Percentiles rank a stretch among this genome's conserved stretches.
Conservation (phyloP, 352 stramenopile genomes). For the Pythium insidiosum region DNA sequence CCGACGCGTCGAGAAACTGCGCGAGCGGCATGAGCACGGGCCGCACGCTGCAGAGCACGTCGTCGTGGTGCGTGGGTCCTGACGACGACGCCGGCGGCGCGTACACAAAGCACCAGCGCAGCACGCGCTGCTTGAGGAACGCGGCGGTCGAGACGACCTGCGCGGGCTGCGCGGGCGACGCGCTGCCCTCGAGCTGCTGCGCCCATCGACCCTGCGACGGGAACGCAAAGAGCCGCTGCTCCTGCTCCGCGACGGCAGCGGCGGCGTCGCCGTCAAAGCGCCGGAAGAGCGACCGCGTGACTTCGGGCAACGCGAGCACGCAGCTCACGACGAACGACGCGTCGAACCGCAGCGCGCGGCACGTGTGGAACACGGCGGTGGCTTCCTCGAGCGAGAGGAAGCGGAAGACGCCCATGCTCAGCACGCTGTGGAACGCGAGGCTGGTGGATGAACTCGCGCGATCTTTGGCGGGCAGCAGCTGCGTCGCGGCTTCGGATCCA, state of each 20-base stretch:
- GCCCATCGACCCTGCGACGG: not conserved
- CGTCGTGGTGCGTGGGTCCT: not conserved
- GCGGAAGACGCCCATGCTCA: slow-evolving; percentile 6
- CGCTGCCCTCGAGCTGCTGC: not conserved
- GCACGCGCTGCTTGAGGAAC: slow-evolving; percentile 14
- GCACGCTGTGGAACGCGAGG: slow-evolving; percentile 1
- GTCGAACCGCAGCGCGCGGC: slow-evolving; percentile 6
- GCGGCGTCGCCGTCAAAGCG: not conserved
- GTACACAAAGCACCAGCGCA: slow-evolving; percentile 17
- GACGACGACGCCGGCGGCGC: not conserved
- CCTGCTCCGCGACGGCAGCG: not conserved
- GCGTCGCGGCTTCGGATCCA: not conserved
- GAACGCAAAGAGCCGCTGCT: not conserved
- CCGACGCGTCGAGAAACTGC: not conserved
- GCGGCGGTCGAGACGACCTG: slow-evolving; percentile 7
- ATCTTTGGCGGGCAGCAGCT: not conserved
- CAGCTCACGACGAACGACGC: not conserved
- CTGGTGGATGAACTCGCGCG: not conserved
- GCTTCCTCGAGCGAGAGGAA: slow-evolving; percentile 11
- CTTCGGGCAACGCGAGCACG: slow-evolving; percentile 6
- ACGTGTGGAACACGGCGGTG: slow-evolving; percentile 3
- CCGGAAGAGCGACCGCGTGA: slow-evolving; percentile 1
- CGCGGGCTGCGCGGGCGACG: not conserved
- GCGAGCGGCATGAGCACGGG: slow-evolving; percentile 9
- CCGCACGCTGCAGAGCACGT: slow-evolving; percentile 10